These are phyloP conservation scores for Ascochyta viciae-villosae DNA, from an alignment of 2,329 filamentous ascomycete species.

Conservation along the genomic window DNA sequence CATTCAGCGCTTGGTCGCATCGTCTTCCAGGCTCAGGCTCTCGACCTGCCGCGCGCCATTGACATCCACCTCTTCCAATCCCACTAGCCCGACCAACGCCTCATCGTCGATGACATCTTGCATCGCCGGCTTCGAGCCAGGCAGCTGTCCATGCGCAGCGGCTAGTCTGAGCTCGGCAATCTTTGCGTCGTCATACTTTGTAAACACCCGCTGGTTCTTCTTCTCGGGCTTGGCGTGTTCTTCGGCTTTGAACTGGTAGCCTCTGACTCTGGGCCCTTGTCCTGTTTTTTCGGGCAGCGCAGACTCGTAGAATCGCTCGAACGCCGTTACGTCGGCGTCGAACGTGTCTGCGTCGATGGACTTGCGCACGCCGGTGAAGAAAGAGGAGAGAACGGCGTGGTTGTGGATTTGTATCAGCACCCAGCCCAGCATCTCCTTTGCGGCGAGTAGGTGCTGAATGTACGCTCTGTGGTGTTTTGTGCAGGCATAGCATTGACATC, in stretches of 20 bases:
- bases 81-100: conserved; percentile 39
- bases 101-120: conserved; percentile 44
- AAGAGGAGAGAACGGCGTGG: conserved; percentile 72
- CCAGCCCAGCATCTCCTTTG: conserved; percentile 98
- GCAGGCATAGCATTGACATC: conserved; percentile 85
- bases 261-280: conserved; percentile 66
- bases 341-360: conserved; percentile 66
- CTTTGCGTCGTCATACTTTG: conserved; percentile 35
- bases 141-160: conserved; percentile 36
- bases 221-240: conserved; percentile 38
- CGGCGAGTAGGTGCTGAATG: conserved; percentile 82
- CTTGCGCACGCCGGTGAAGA: conserved; percentile 74
- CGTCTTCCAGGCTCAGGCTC: conserved; percentile 32
- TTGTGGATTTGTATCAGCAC: conserved; percentile 93
- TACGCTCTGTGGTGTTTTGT: conserved; percentile 84
- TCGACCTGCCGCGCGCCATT: conserved; percentile 24
- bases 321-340: conserved; percentile 63
- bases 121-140: conserved; percentile 33
- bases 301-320: conserved; percentile 72
- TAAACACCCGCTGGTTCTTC: conserved; percentile 45
- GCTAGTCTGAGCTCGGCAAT: conserved; percentile 32
- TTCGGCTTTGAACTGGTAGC: conserved; percentile 44
- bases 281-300: conserved; percentile 78
- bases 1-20: conserved; percentile 1
- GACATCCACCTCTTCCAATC: conserved; percentile 24